Evolutionary conservation across 2,329 filamentous ascomycete species (phyloP).

Genomic region (Fusarium sp.): DNA sequence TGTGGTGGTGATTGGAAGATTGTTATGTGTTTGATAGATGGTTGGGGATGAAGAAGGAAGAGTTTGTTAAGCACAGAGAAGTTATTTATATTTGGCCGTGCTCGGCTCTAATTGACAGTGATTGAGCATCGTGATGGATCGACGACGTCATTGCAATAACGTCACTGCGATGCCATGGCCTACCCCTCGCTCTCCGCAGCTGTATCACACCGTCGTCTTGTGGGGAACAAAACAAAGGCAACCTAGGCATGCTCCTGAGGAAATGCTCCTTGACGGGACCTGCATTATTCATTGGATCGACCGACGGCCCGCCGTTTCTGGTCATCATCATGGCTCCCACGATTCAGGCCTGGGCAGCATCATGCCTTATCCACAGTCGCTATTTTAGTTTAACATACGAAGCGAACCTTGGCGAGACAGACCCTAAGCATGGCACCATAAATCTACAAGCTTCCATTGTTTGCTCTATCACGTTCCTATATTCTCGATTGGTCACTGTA

Average conservation of each 20-base stretch:
- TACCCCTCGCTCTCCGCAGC: constrained; percentile 19
- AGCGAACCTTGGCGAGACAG: constrained; percentile 6
- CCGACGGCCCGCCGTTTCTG: constrained; percentile 6
- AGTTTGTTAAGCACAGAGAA: not conserved
- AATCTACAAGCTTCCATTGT: not conserved
- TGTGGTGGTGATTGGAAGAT: constrained; percentile 9
- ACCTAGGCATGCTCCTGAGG: constrained; percentile 10
- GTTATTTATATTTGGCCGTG: constrained; percentile 35
- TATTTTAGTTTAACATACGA: constrained; percentile 13
- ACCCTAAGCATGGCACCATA: not conserved
- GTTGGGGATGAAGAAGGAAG: constrained; percentile 9
- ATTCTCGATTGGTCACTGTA: constrained; percentile 2
- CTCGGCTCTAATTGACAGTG: constrained; percentile 5
- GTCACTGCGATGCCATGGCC: constrained; percentile 33
- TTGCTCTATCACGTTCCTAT: constrained; percentile 2
- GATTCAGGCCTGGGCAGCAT: constrained; percentile 25
- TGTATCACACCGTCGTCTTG: constrained; percentile 19
- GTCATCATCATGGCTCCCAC: constrained; percentile 5
- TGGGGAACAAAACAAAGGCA: constrained; percentile 28
- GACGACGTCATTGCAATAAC: constrained; percentile 42
- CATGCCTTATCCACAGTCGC: constrained; percentile 20
- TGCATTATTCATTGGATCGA: constrained; percentile 23
- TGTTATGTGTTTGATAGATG: constrained; percentile 20
- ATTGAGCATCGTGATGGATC: constrained; percentile 38
- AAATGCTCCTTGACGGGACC: constrained; percentile 36